Evolutionary conservation across 805 yeast genomes (phyloP), one percentile per base, ranked within the genome.

Genomic region (Spencermartinsiella europaea): DNA sequence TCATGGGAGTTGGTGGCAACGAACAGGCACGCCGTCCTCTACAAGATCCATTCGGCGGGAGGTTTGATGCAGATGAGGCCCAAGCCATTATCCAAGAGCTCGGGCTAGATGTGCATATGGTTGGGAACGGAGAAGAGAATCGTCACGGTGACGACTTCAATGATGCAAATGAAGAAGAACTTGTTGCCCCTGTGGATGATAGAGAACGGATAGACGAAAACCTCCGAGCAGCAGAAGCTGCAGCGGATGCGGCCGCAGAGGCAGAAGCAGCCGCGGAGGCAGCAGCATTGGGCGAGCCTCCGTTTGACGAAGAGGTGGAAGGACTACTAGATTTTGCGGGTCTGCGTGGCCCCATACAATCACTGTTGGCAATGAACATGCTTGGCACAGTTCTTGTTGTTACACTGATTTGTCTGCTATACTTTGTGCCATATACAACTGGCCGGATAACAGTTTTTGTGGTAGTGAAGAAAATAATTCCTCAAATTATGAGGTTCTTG

Each of bases 311-410:
- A 16, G 64, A 53, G 16, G 46, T 50, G 14, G 63, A 56, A 16
- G 67, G 64, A 3, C 42, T 61, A 8, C 43, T 58, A 17, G 64
- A 62, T 15, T 48, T 62, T n/a, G 43, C 61, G 12, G 63, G 61
- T 12, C 39, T 56, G 35, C 52, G 57, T 3, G 61, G 59, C 5
- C 62, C 57, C 4, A 27, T 57, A 7, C 38, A 48, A 14, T 42
- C 48, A 1, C 44, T 62, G 15, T 49, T 62, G 14, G 51, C 50
- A 15, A 51, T 55, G 47, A 44, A 50, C 25, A 19, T 55, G 25
- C 46, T 58, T 46, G 45, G 54, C 4, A 42, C 40, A 34, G 34
- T 64, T 37, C 41, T 49, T 25, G 46, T 47, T 37, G 42, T 52
- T 21, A 38, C 50, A 21, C 34, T 51, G 14, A 31, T 49, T 3